Evolutionary conservation across 257 asterid species (phyloP), one percentile per base, ranked within the genome.

Genomic region (Verbena officinalis): DNA sequence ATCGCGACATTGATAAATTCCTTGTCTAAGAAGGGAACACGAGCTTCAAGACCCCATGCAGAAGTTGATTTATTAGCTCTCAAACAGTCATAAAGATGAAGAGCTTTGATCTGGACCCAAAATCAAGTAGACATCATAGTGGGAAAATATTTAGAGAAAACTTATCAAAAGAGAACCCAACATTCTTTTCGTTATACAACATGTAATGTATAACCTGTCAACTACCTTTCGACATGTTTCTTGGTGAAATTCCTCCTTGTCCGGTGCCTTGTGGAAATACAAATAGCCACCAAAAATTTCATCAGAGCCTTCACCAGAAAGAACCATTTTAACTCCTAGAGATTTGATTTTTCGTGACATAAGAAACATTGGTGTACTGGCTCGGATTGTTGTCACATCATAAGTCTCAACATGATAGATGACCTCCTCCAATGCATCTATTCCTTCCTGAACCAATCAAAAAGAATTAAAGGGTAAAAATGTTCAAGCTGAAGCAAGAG

Each of bases 41-140:
- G 96, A 63, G 98, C 99, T 79, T 94, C 98, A 76, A 94, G 80
- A 63, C 98, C 99, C 98, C 99, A 88, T 24, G 99, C 96, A 1
- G 95, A 94, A 82, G 98, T 94, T 62, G 98, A 60, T 86, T 92
- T 92, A 58, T 87, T 92, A 77, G 97, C 98, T 81, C 98, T 81
- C 86, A 92, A 81, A 80, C 97, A 92, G 77, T 92, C 98, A 57
- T 94, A 94, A 30, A 94, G 96, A 86, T 94, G 99, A 73, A 94
- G 98, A 51, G 98, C 91, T 82, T 94, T 92, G 76, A 92, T 89
- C 98, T 92, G 89, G 60, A 52, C 38, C 27, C 60, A 70, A 17
- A 72, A 23, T 33, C 55, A 62, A 72, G 43, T 39, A 67, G 62
- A 52, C 36, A 60, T 66, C 36, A 68, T 21, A 5, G 27, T 15